Conservation (phyloP, 768 basidiomycete species). For the Clavaria fumosa region DNA sequence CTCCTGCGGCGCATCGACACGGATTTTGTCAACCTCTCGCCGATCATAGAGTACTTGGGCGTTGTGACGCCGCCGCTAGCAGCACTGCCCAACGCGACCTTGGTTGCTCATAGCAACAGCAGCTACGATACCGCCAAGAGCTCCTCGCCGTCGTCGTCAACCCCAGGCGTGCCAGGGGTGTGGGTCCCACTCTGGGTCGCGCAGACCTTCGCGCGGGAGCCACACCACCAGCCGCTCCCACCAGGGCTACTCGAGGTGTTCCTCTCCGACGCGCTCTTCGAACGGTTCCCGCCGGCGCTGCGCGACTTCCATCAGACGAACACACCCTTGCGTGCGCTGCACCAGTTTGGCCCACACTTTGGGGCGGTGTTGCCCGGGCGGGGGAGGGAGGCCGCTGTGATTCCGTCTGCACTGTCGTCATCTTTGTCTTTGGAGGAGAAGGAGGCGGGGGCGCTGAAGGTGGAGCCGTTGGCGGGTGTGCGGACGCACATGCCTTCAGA, state of each 20-base stretch:
- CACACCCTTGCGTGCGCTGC: slow-evolving; percentile 30
- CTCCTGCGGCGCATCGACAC: slow-evolving; percentile 65
- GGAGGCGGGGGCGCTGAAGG: too few relatives aligned
- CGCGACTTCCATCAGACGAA: slow-evolving; percentile 40
- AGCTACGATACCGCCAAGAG: too few relatives aligned
- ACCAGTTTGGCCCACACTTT: slow-evolving; percentile 54
- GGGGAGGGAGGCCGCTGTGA: too few relatives aligned
- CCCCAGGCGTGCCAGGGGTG: slow-evolving; percentile 37
- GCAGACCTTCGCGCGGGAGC: slow-evolving; percentile 33
- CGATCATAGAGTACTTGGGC: slow-evolving; percentile 33
- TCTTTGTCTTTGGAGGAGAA: too few relatives aligned
- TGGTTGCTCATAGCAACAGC: slow-evolving; percentile 37
- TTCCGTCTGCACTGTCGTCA: too few relatives aligned
- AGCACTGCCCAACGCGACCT: slow-evolving; percentile 30
- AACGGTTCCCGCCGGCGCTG: slow-evolving; percentile 46
- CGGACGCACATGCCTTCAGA: too few relatives aligned
- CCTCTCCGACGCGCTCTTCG: slow-evolving; percentile 44
- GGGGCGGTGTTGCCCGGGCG: slow-evolving; percentile 35
- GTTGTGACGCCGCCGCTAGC: slow-evolving; percentile 23
- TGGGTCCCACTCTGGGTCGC: slow-evolving; percentile 57
- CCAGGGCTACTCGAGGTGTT: slow-evolving; percentile 33
- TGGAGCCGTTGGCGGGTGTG: too few relatives aligned
- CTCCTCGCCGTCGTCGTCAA: too few relatives aligned
- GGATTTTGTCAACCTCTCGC: slow-evolving; percentile 60
- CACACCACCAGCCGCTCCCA: slow-evolving; percentile 27